Evolutionary conservation across 2,329 filamentous ascomycete species (phyloP).

Genomic region (Trichoderma guizhouense): DNA sequence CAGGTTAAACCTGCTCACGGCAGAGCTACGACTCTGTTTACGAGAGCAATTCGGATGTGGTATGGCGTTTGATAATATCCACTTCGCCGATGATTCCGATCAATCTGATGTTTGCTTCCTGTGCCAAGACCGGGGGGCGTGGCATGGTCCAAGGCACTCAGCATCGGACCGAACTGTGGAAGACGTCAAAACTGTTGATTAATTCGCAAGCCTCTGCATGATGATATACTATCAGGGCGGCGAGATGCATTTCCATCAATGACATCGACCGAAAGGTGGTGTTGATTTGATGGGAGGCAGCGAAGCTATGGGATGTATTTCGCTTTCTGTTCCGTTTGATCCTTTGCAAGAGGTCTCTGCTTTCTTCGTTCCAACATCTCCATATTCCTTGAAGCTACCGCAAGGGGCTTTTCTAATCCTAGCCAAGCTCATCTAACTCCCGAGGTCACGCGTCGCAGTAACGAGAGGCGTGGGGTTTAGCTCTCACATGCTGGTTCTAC

Average conservation of each 20-base stretch:
- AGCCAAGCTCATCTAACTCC: neutral
- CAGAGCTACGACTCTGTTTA: neutral
- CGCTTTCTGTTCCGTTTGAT: neutral
- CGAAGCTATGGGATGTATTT: neutral
- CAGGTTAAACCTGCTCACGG: conserved; percentile 1
- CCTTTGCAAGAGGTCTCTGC: neutral
- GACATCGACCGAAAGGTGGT: neutral
- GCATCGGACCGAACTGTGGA: conserved; percentile 14
- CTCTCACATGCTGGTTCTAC: neutral
- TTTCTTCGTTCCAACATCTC: neutral
- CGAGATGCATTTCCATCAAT: neutral
- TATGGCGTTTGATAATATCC: neutral
- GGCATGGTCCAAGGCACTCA: neutral
- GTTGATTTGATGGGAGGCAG: neutral
- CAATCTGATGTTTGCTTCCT: neutral
- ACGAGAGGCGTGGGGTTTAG: neutral
- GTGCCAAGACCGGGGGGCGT: neutral
- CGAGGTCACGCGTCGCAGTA: neutral
- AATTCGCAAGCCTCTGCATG: neutral
- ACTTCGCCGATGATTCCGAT: conserved; percentile 14
- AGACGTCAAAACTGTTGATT: neutral
- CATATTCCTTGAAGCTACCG: neutral
- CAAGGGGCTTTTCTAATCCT: neutral
- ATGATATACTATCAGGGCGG: neutral
- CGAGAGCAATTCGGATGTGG: neutral